Conservation (phyloP, 768 basidiomycete species). For the Obba rivulosa region DNA sequence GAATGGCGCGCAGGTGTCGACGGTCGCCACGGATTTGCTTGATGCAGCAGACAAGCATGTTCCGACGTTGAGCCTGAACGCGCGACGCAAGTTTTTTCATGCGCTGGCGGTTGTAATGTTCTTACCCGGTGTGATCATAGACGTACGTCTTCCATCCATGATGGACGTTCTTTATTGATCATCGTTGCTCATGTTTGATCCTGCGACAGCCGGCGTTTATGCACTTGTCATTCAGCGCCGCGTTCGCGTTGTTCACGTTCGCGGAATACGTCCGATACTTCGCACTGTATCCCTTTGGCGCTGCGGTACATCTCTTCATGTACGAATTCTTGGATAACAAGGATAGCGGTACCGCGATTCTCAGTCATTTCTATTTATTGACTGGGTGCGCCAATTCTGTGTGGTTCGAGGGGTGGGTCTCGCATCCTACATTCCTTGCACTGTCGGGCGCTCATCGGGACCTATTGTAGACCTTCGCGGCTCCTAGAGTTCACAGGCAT, state of each 20-base stretch:
- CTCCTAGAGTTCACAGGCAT: constrained; percentile 79
- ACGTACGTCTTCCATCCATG: constrained; percentile 44
- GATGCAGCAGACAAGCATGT: constrained; percentile 89
- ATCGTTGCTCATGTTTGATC: neutral
- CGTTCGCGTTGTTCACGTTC: constrained; percentile 93
- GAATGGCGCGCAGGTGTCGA: constrained; percentile 43
- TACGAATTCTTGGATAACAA: constrained; percentile 95
- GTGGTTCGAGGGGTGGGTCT: constrained; percentile 89
- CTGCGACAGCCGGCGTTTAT: constrained; percentile 88
- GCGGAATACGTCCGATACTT: constrained; percentile 98
- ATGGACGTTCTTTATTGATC: neutral
- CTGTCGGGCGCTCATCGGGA: neutral
- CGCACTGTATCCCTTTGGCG: constrained; percentile 95
- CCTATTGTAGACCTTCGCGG: constrained; percentile 34
- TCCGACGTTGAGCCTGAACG: constrained; percentile 86
- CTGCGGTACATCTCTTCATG: constrained; percentile 90
- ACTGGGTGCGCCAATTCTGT: constrained; percentile 92
- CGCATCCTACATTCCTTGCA: neutral
- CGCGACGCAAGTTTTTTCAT: constrained; percentile 95
- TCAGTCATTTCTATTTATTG: constrained; percentile 96
- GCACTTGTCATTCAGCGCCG: constrained; percentile 90
- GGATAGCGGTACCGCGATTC: constrained; percentile 91
- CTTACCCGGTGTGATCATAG: constrained; percentile 85
- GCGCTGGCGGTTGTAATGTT: constrained; percentile 96
- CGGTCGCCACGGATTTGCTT: constrained; percentile 55